Percentiles rank a stretch among this genome's conserved stretches.
These are phyloP conservation scores for Pistacia integerrima DNA, from an alignment of 345 rosid species.

Conservation along the genomic window DNA sequence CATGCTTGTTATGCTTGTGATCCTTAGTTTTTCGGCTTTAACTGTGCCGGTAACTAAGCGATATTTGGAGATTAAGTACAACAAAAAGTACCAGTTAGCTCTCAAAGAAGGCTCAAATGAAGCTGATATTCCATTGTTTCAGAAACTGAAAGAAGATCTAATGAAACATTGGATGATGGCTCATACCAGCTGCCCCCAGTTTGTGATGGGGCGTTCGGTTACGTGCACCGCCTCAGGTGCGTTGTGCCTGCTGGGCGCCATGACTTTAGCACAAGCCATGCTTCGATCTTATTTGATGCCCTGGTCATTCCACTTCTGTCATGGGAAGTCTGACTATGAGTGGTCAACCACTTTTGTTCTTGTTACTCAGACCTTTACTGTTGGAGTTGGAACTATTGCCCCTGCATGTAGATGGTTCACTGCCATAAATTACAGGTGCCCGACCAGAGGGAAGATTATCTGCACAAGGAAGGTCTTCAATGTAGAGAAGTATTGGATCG, in stretches of 20 bases:
- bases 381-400: slow-evolving; percentile 64
- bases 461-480: slow-evolving; percentile 31
- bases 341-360: slow-evolving; percentile 69
- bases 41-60: slow-evolving; percentile 55
- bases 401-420: slow-evolving; percentile 78
- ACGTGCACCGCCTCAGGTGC: slow-evolving; percentile 87
- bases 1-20: slow-evolving; percentile 56
- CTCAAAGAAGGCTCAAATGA: slow-evolving; percentile 45
- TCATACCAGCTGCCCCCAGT: slow-evolving; percentile 82
- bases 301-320: slow-evolving; percentile 56
- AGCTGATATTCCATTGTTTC: slow-evolving; percentile 30
- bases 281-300: slow-evolving; percentile 61
- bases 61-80: slow-evolving; percentile 57
- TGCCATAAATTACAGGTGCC: slow-evolving; percentile 75
- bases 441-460: slow-evolving; percentile 36
- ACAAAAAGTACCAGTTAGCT: slow-evolving; percentile 57
- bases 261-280: slow-evolving; percentile 65
- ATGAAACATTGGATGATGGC: slow-evolving; percentile 91
- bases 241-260: slow-evolving; percentile 60
- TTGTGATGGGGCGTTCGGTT: slow-evolving; percentile 76
- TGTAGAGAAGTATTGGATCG: slow-evolving; percentile 73
- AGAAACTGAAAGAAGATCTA: slow-evolving; percentile 57
- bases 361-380: slow-evolving; percentile 58
- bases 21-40: slow-evolving; percentile 62
- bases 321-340: slow-evolving; percentile 74